Conservation (phyloP, 768 basidiomycete species). For the Auricularia sp. region DNA sequence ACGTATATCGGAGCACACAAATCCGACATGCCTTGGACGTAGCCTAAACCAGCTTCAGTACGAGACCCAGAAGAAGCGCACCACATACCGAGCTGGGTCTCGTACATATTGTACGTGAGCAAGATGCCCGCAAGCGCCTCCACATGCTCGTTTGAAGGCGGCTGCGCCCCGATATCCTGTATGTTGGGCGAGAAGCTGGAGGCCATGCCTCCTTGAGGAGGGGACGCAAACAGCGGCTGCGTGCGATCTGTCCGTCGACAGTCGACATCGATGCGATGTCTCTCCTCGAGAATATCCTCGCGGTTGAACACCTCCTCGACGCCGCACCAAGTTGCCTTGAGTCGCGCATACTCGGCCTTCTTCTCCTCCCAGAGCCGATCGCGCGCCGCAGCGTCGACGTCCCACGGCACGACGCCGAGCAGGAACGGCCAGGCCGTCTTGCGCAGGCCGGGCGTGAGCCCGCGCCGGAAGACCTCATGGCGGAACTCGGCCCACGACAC, state of each 20-base stretch:
- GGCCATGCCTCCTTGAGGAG: slow-evolving; percentile 43
- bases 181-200: slow-evolving; percentile 69
- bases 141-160: slow-evolving; percentile 85
- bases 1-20: slow-evolving; percentile 90
- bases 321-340: slow-evolving; percentile 78
- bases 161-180: slow-evolving; percentile 73
- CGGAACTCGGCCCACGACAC: slow-evolving; percentile 61
- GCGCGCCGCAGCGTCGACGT: slow-evolving; percentile 52
- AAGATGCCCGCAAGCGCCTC: slow-evolving; percentile 79
- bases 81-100: slow-evolving; percentile 72
- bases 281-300: slow-evolving; percentile 77
- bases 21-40: slow-evolving; percentile 99
- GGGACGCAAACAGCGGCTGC: slow-evolving; percentile 73
- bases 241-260: slow-evolving; percentile 91
- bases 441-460: slow-evolving; percentile 49
- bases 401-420: slow-evolving; percentile 78
- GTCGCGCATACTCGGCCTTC: slow-evolving; percentile 56
- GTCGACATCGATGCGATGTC: slow-evolving; percentile 94
- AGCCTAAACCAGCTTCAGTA: slow-evolving; percentile 42
- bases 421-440: slow-evolving; percentile 86
- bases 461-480: slow-evolving; percentile 65
- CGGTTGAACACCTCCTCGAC: slow-evolving; percentile 74
- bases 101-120: slow-evolving; percentile 84
- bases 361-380: slow-evolving; percentile 52
- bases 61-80: not conserved